A percentile compares a stretch with the other conserved stretches of the same genome.
These are phyloP conservation scores for Yarrowia osloensis DNA, from an alignment of 805 yeast genomes.

Conservation along the genomic window DNA sequence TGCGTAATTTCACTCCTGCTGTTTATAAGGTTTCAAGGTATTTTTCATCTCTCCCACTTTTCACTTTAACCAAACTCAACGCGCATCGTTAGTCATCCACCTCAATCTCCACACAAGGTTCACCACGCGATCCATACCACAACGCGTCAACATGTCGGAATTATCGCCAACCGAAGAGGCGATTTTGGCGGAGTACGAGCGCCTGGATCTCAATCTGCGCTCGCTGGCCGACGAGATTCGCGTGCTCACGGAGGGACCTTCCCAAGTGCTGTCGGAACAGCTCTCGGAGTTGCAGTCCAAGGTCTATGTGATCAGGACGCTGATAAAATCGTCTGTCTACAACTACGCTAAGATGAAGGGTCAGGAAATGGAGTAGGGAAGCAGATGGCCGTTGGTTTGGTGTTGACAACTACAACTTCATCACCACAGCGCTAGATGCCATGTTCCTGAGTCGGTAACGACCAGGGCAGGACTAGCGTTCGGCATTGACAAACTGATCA, in stretches of 20 bases:
- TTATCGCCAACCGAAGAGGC: conserved; percentile 38
- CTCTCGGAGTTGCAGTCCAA: conserved; percentile 64
- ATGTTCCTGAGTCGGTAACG: no score
- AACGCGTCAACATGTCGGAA: conserved; percentile 35
- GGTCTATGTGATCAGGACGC: conserved; percentile 62
- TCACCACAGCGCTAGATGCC: no score
- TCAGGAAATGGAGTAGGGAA: conserved; percentile 57
- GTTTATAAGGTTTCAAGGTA: no score
- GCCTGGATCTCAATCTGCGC: conserved; percentile 9
- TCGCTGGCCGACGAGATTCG: conserved; percentile 33
- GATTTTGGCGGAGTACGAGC: neutral
- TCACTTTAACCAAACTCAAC: neutral
- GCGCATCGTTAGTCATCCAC: neutral
- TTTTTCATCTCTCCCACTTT: neutral
- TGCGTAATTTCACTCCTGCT: neutral
- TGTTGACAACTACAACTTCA: neutral
- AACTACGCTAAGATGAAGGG: conserved; percentile 37
- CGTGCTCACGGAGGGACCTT: conserved; percentile 33
- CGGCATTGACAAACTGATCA: no score
- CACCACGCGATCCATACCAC: neutral
- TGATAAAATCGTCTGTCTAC: conserved; percentile 68
- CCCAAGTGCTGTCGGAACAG: conserved; percentile 49
- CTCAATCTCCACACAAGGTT: neutral
- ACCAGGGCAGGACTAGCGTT: no score
- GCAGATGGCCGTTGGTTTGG: neutral